Evolutionary conservation across 257 asterid species (phyloP), one percentile per base, ranked within the genome.

Genomic region (Penstemon barbatus): DNA sequence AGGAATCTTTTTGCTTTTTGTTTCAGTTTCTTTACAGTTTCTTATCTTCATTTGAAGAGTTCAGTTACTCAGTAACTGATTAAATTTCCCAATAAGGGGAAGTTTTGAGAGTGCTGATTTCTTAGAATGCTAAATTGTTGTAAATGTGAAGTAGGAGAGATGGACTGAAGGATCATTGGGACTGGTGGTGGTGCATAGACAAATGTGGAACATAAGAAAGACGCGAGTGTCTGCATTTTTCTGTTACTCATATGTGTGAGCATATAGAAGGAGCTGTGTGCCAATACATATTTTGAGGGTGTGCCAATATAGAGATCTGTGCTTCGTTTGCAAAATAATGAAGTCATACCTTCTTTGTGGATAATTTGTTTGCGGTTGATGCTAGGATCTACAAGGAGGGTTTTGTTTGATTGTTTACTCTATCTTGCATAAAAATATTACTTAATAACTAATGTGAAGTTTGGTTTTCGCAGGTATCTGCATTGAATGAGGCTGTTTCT

Each of bases 401-500:
- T 46, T 48, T 48, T 68, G 60, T 18, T 43, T 36, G 61, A 41
- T 25, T 11, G 38, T 38, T 12, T 41, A 36, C 10, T 3, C 19
- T 39, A 2, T 42, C 15, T 44, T 57, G 52, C n/a, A 15, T 50
- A 41, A 45, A 38, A 4, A 71, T n/a, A 65, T 69, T 52, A 44
- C 7, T 36, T 42, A 36, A 19, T 18, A 53, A 15, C 63, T 61
- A 48, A 64, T 58, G 72, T 69, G 6, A 25, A 3, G 12, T 57
- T 75, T 66, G 64, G 40, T 73, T 70, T 49, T 67, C 63, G 61
- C 41, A 93, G 99, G 99, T 88, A 41, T 84, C 96, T 74, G 96
- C 97, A 2, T 69, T 93, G 80, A 93, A 93, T 68, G 99, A 93
- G 76, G 85, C 97, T 79, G 87, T 83, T 72, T 61, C 88, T 54